A percentile compares a stretch with the other conserved stretches of the same genome.
Evolutionary conservation across 129 eudicot species (phyloP).

Genomic region (Ambrosia trifida): DNA sequence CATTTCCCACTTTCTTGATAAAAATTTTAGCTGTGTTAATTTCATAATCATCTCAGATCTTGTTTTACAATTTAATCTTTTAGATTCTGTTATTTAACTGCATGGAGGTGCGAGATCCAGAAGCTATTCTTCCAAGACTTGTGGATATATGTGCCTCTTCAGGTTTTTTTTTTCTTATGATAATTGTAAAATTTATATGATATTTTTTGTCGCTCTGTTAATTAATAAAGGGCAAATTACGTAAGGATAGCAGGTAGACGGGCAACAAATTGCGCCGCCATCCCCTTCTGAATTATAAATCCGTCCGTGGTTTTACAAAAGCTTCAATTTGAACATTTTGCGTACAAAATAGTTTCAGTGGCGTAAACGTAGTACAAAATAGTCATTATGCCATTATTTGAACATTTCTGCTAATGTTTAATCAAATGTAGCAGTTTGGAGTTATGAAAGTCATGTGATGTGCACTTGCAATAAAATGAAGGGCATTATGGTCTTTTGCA

Average conservation of each 20-base stretch:
- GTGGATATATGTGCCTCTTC: slow-evolving; percentile 71
- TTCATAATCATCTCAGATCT: slow-evolving; percentile 10
- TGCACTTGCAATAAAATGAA: neutral
- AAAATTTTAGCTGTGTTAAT: neutral
- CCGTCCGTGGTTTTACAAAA: neutral
- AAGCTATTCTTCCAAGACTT: slow-evolving; percentile 68
- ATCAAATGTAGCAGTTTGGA: neutral
- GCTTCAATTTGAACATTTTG: neutral
- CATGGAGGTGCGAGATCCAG: slow-evolving; percentile 88
- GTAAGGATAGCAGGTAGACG: no score
- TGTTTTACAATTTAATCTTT: slow-evolving; percentile 10
- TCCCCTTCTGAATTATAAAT: neutral
- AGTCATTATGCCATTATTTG: neutral
- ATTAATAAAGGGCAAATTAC: no score
- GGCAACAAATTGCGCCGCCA: no score
- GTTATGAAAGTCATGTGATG: neutral
- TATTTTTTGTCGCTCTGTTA: no score
- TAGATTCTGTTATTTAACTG: slow-evolving; percentile 89
- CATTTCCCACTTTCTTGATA: neutral
- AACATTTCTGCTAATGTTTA: neutral
- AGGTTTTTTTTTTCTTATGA: slow-evolving; percentile 45
- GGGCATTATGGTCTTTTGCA: no score
- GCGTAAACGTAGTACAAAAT: neutral
- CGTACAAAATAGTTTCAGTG: neutral
- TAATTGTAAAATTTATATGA: neutral